Conservation (phyloP, 371 early-diverging fungal species). For the Capillidium heterosporum region DNA sequence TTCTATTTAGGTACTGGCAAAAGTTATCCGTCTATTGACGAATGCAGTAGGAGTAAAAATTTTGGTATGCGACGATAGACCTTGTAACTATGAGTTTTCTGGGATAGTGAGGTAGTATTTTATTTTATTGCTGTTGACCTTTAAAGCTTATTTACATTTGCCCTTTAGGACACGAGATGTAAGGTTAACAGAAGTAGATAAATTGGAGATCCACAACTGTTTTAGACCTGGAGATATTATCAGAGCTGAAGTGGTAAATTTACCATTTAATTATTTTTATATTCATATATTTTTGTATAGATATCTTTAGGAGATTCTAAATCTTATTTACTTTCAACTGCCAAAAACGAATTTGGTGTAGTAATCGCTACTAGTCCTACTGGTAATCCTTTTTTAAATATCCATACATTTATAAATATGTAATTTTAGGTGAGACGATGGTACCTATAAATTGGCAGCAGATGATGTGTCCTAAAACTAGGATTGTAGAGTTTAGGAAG, state of each 20-base stretch:
- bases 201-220: constrained; percentile 72
- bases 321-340: constrained; percentile 79
- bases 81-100: constrained; percentile 77
- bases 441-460: constrained; percentile 93
- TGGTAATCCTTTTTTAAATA: constrained; percentile 14
- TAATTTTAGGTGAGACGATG: constrained; percentile 59
- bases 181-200: constrained; percentile 83
- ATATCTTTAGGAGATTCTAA: constrained; percentile 84
- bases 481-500: constrained; percentile 68
- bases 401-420: background rate
- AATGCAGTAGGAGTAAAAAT: constrained; percentile 70
- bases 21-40: constrained; percentile 71
- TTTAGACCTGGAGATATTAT: constrained; percentile 93
- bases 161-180: constrained; percentile 65
- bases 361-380: constrained; percentile 79
- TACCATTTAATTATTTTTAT: background rate
- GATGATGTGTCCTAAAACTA: constrained; percentile 90
- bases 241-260: constrained; percentile 46
- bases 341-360: constrained; percentile 84
- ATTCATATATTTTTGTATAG: constrained; percentile 8
- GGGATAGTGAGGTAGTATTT: constrained; percentile 58
- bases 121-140: background rate
- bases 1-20: constrained; percentile 37
- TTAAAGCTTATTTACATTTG: background rate
- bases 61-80: constrained; percentile 67